Conservation (phyloP, 345 rosid species). For the Geranium brycei region DNA sequence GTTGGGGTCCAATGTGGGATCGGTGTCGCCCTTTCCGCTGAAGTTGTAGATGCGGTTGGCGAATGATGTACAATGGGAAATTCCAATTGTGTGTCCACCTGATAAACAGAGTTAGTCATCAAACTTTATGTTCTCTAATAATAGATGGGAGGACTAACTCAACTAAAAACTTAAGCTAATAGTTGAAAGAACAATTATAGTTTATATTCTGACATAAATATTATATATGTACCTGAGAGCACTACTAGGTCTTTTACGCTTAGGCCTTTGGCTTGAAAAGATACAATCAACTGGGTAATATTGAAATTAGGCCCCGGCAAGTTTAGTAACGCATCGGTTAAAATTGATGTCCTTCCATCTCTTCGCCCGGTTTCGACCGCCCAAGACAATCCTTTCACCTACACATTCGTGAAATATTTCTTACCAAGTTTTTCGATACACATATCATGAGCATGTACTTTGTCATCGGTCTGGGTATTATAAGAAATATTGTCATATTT, state of each 20-base stretch:
- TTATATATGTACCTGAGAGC: constrained; percentile 29
- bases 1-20: constrained; percentile 35
- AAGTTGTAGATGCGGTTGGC: constrained; percentile 53
- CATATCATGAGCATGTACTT: not conserved
- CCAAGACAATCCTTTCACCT: constrained; percentile 29
- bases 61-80: constrained; percentile 45
- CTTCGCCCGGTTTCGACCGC: constrained; percentile 56
- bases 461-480: too few relatives aligned
- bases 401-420: not conserved
- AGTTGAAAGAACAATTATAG: too few relatives aligned
- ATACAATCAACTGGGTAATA: constrained; percentile 21
- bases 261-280: constrained; percentile 27
- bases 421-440: too few relatives aligned
- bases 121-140: not conserved
- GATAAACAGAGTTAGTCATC: not conserved
- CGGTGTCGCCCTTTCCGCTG: constrained; percentile 46
- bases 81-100: constrained; percentile 66
- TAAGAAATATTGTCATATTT: too few relatives aligned
- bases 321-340: constrained; percentile 14
- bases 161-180: too few relatives aligned
- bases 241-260: constrained; percentile 42
- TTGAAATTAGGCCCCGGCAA: constrained; percentile 27
- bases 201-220: too few relatives aligned
- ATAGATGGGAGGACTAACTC: too few relatives aligned
- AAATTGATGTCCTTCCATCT: constrained; percentile 42